Evolutionary conservation across 768 basidiomycete genomes (phyloP).

Genomic region (Pulveroboletus sp.): DNA sequence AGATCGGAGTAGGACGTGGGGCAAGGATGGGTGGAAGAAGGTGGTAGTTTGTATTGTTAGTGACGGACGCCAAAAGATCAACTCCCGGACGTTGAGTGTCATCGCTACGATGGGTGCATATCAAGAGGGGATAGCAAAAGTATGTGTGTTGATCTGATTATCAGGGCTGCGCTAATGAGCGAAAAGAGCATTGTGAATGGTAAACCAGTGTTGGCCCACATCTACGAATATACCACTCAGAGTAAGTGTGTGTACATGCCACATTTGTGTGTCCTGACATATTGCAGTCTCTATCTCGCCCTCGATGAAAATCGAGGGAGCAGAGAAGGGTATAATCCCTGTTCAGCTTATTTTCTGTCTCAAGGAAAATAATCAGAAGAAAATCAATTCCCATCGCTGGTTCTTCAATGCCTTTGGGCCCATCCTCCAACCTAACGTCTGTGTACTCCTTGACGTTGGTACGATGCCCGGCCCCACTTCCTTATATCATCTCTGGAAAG

Average conservation of each 20-base stretch:
- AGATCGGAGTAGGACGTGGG: constrained; percentile 90
- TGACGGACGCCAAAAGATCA: constrained; percentile 83
- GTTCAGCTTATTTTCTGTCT: constrained; percentile 91
- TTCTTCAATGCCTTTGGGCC: constrained; percentile 90
- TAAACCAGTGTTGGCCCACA: constrained; percentile 80
- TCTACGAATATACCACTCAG: constrained; percentile 93
- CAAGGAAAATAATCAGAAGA: constrained; percentile 92
- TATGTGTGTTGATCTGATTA: constrained; percentile 23
- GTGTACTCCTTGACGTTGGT: constrained; percentile 85
- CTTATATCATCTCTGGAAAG: constrained; percentile 93
- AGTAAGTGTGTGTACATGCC: constrained; percentile 36
- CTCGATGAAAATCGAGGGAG: constrained; percentile 74
- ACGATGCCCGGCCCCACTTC: constrained; percentile 82
- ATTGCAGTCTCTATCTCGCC: constrained; percentile 71
- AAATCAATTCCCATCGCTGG: constrained; percentile 94
- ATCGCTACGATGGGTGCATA: constrained; percentile 93
- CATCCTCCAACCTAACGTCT: constrained; percentile 85
- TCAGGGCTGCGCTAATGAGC: constrained; percentile 1
- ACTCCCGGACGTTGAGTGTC: constrained; percentile 75
- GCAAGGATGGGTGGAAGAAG: constrained; percentile 97
- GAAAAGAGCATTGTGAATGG: constrained; percentile 68
- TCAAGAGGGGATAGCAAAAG: constrained; percentile 90
- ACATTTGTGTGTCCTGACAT: constrained; percentile 5
- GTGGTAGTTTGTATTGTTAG: constrained; percentile 91
- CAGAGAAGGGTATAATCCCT: constrained; percentile 77